Percentiles rank a stretch among this genome's conserved stretches.
These are phyloP conservation scores for Coniella lustricola DNA, from an alignment of 2,329 filamentous ascomycete genomes.

Conservation along the genomic window DNA sequence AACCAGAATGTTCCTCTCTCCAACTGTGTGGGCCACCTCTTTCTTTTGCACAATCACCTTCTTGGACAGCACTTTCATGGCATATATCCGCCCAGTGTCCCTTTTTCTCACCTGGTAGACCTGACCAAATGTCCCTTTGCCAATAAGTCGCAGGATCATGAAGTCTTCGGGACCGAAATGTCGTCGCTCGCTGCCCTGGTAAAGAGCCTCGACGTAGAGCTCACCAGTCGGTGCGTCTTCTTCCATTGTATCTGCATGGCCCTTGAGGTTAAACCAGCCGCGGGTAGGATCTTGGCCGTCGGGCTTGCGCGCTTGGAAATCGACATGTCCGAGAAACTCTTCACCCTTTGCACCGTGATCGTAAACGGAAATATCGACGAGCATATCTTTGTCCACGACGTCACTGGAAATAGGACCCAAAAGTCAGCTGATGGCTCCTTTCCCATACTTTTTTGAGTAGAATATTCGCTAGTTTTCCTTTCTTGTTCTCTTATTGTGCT, in stretches of 20 bases:
- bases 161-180: conserved; percentile 94
- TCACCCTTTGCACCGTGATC: conserved; percentile 74
- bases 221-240: conserved; percentile 79
- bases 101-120: conserved; percentile 98
- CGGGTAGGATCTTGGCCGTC: conserved; percentile 65
- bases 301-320: conserved; percentile 61
- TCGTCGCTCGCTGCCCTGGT: conserved; percentile 81
- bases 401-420: conserved; percentile 66
- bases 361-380: conserved; percentile 90
- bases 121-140: conserved; percentile 96
- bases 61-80: conserved; percentile 98
- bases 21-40: conserved; percentile 93
- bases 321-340: conserved; percentile 84
- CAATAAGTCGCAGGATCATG: conserved; percentile 90
- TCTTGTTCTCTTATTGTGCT: too few relatives aligned
- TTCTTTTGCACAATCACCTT: conserved; percentile 99
- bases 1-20: conserved; percentile 94
- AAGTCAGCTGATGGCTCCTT: background rate
- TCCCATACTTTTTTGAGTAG: background rate
- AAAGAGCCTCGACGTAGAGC: conserved; percentile 78
- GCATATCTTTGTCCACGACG: conserved; percentile 83
- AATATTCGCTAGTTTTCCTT: background rate
- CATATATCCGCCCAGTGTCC: conserved; percentile 92
- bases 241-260: conserved; percentile 62
- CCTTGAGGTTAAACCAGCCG: conserved; percentile 78